Percentiles rank a stretch among this genome's conserved stretches.
These are phyloP conservation scores for Silene conica DNA, from an alignment of 148 eudicot species.

Conservation along the genomic window DNA sequence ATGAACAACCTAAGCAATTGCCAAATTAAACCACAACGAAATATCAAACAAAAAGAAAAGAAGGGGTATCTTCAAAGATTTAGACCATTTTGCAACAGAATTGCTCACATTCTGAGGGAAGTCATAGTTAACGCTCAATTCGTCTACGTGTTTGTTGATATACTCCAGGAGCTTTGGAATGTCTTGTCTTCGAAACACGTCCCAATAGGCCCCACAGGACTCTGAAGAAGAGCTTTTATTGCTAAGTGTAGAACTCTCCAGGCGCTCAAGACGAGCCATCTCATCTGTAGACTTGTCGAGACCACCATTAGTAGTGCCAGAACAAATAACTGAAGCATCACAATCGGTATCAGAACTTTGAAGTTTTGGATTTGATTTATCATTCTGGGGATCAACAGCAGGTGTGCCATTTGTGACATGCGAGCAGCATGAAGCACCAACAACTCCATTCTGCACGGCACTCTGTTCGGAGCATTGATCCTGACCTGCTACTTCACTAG, in stretches of 20 bases:
- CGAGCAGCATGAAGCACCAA: slow-evolving; percentile 33
- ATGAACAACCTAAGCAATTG: slow-evolving; percentile 54
- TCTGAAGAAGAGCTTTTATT: slow-evolving; percentile 13
- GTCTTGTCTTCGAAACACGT: slow-evolving; percentile 82
- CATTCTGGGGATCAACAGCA: slow-evolving; percentile 16
- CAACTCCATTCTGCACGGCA: slow-evolving; percentile 32
- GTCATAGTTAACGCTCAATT: slow-evolving; percentile 29
- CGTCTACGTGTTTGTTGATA: slow-evolving; percentile 54
- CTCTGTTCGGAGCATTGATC: slow-evolving; percentile 30
- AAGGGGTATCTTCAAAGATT: neutral
- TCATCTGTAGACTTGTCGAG: slow-evolving; percentile 46
- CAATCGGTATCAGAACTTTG: slow-evolving; percentile 55
- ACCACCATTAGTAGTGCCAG: slow-evolving; percentile 43
- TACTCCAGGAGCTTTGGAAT: slow-evolving; percentile 71
- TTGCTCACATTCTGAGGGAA: slow-evolving; percentile 42
- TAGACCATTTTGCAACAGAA: neutral
- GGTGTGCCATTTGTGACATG: slow-evolving; percentile 24
- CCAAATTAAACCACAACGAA: slow-evolving; percentile 13
- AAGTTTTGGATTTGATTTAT: slow-evolving; percentile 33
- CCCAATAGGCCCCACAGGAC: slow-evolving; percentile 77
- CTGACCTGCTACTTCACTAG: slow-evolving; percentile 53
- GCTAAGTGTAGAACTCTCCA: slow-evolving; percentile 19
- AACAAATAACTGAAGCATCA: slow-evolving; percentile 62
- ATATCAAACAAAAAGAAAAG: slow-evolving; percentile 10
- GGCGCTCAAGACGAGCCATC: slow-evolving; percentile 27